These are phyloP conservation scores for Cucurbita maxima DNA, from an alignment of 306 rosid species.

Conservation along the genomic window DNA sequence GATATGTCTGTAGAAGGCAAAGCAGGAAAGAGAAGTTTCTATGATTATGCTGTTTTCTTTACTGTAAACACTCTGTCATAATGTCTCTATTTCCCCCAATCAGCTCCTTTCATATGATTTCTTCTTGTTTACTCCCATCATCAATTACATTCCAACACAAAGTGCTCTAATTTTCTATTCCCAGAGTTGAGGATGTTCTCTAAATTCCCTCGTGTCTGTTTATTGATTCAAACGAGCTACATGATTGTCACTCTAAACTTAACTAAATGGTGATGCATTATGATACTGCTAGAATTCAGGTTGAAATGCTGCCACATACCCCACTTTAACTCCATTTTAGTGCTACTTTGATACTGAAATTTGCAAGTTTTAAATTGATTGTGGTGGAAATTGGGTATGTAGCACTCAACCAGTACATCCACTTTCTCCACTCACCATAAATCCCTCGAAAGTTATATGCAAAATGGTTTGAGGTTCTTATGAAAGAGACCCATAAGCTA, in stretches of 20 bases:
- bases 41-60: background rate
- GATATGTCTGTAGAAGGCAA: background rate
- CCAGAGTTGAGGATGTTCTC: background rate
- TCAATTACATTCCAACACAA: background rate
- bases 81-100: background rate
- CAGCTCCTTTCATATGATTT: background rate
- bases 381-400: background rate
- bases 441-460: background rate
- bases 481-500: background rate
- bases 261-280: background rate
- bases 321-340: background rate
- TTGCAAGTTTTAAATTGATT: background rate
- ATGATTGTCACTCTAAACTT: too few species aligned
- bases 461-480: slow-evolving; percentile 5
- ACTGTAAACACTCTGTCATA: background rate
- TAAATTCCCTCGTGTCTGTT: background rate
- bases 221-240: background rate
- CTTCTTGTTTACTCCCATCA: background rate
- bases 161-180: background rate
- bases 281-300: background rate
- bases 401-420: slow-evolving; percentile 4
- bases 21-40: background rate
- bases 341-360: background rate
- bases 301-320: background rate
- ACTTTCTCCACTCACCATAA: slow-evolving; percentile 7